phyloP scores from a whole-genome alignment of 805 yeast genomes.

The Diddensiella transvaalensis region DNA sequence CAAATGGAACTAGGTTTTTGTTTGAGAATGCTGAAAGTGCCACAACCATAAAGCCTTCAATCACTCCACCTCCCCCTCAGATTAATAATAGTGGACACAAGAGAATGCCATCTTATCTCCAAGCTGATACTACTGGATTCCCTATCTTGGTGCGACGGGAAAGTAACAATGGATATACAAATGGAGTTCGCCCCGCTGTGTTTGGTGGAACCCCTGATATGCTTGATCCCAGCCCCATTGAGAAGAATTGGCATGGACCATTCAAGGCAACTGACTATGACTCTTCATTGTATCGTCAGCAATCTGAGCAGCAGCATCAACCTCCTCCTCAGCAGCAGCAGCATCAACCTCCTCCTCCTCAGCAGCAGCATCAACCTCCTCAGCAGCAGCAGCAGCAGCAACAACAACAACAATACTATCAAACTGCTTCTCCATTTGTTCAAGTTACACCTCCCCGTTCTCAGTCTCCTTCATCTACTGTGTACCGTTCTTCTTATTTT shows the following conservation, averaged over 20 bases:
- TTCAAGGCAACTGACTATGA: slow-evolving; percentile 1
- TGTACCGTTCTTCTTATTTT: slow-evolving; percentile 5
- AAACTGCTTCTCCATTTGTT: not conserved
- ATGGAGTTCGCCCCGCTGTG: not conserved
- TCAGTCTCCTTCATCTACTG: slow-evolving; percentile 3
- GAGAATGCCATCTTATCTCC: slow-evolving; percentile 21
- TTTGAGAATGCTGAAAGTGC: not conserved
- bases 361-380: slow-evolving; percentile 1
- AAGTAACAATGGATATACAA: slow-evolving; percentile 11
- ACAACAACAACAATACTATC: not conserved
- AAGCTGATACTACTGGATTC: slow-evolving; percentile 33
- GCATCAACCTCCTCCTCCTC: not conserved
- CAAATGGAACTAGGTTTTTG: slow-evolving; percentile 8
- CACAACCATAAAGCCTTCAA: not conserved
- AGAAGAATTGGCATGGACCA: not conserved
- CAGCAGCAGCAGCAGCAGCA: not conserved
- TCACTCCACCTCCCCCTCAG: slow-evolving; percentile 8
- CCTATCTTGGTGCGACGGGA: slow-evolving; percentile 34
- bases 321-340: slow-evolving; percentile 9
- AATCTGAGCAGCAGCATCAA: slow-evolving; percentile 8
- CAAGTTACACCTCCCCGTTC: slow-evolving; percentile 1
- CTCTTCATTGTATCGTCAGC: slow-evolving; percentile 2
- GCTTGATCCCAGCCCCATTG: slow-evolving; percentile 14
- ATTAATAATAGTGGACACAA: not conserved
- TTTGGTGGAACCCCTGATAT: slow-evolving; percentile 2